Evolutionary conservation across 2,329 filamentous ascomycete genomes (phyloP).

Genomic region (Penicillium nordicum): DNA sequence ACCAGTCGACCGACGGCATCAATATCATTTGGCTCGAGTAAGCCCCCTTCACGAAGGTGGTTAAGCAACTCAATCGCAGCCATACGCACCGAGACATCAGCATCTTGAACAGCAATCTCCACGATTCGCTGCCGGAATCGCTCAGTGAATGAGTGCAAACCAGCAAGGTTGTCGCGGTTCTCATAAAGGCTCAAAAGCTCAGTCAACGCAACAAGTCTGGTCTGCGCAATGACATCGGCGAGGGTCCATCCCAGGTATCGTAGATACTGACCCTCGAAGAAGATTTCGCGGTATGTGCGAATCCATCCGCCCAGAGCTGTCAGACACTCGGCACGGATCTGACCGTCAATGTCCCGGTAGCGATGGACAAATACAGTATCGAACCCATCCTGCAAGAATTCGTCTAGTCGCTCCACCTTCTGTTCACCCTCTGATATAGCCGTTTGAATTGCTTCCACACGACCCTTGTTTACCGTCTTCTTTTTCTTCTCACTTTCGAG

Average conservation of each 20-base stretch:
- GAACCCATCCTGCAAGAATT: constrained; percentile 78
- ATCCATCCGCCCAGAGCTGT: constrained; percentile 88
- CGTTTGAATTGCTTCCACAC: constrained; percentile 68
- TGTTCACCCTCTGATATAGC: constrained; percentile 68
- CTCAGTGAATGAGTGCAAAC: constrained; percentile 86
- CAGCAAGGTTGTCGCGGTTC: constrained; percentile 70
- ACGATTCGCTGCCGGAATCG: constrained; percentile 81
- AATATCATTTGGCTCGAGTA: constrained; percentile 88
- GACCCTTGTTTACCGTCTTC: constrained; percentile 70
- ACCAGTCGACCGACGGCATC: constrained; percentile 83
- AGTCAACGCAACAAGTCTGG: constrained; percentile 79
- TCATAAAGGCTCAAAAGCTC: constrained; percentile 78
- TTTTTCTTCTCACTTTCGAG: constrained; percentile 73
- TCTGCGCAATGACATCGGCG: constrained; percentile 71
- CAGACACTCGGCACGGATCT: constrained; percentile 84
- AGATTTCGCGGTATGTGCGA: constrained; percentile 74
- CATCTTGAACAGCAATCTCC: constrained; percentile 86
- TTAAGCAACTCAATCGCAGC: constrained; percentile 79
- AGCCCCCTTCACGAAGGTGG: constrained; percentile 73
- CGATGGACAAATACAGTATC: constrained; percentile 92
- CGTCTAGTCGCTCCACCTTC: constrained; percentile 66
- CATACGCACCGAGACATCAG: constrained; percentile 75
- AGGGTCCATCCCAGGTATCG: constrained; percentile 95
- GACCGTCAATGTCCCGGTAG: constrained; percentile 89
- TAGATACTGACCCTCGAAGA: constrained; percentile 85